Evolutionary conservation across 306 rosid genomes (phyloP).

Genomic region (Casuarina equisetifolia): DNA sequence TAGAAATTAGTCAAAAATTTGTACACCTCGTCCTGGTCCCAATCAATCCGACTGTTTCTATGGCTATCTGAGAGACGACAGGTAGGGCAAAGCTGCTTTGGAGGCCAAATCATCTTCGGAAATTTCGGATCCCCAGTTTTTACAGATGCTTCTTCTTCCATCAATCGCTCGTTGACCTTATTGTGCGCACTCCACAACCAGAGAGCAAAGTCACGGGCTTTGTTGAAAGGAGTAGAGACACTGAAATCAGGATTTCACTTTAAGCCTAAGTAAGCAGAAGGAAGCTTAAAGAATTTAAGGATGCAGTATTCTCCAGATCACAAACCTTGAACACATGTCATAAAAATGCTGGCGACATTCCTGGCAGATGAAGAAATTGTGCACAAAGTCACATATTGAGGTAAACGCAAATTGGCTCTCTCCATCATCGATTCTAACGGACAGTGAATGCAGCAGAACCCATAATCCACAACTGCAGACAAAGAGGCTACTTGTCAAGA

Average conservation of each 20-base stretch:
- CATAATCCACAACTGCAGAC: constrained; percentile 87
- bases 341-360: constrained; percentile 94
- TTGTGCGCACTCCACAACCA: constrained; percentile 95
- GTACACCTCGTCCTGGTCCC: constrained; percentile 73
- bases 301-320: background rate
- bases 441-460: constrained; percentile 95
- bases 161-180: constrained; percentile 69
- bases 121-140: constrained; percentile 84
- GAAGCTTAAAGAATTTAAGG: constrained; percentile 20
- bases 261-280: constrained; percentile 25
- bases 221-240: constrained; percentile 73
- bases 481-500: constrained; percentile 5
- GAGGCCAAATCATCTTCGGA: constrained; percentile 92
- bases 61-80: constrained; percentile 52
- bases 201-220: constrained; percentile 68
- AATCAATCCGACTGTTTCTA: constrained; percentile 44
- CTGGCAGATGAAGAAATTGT: constrained; percentile 90
- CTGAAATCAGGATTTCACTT: constrained; percentile 39
- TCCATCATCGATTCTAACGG: constrained; percentile 80
- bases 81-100: constrained; percentile 70
- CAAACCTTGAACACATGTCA: constrained; percentile 80
- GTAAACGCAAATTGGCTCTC: constrained; percentile 86
- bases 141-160: constrained; percentile 73
- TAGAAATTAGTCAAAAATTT: constrained; percentile 61
- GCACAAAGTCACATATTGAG: constrained; percentile 78